Base-by-base conservation (phyloP, 148 eudicot species). In the Silene conica region DNA sequence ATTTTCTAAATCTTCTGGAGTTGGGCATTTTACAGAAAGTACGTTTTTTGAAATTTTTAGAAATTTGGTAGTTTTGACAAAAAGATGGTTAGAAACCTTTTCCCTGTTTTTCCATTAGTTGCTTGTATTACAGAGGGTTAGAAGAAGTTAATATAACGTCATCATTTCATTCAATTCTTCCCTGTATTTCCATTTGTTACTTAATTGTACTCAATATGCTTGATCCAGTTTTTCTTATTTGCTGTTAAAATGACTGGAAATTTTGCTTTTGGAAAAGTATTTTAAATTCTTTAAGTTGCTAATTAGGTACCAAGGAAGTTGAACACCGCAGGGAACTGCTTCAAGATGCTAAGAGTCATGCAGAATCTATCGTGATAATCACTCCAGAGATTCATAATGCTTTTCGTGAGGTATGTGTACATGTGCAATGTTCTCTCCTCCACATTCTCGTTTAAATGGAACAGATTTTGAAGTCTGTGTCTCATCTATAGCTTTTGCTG, bases 341-440 rank as follows among this genome's bases (percentile, higher is more conserved):
- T 77, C 52, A 77, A 71, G 82, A 79, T 72, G 97, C 93, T 67
- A 89, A 89, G 78, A 73, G 69, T 71, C 71, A 77, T 77, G 98
- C 98, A 70, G 92, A 91, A 83, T 89, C 97, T 64, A 75, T 94
- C 67, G 90, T 87, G 15, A 71, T 21, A 79, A 74, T 94, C 28
- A 87, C 96, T 79, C 79, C 88, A 59, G 90, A 85, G 61, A 86
- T 91, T 76, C 71, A 82, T 75, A 77, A 80, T 77, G 88, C 87
- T 75, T 93, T 93, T 85, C 79, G 78, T 56, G 80, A 93, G 98
- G 98, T 91, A 72, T 50, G 74, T 41, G 34, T 31, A 3, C 34
- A 31, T 31, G 34, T 31, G 34, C 31, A 31, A 74, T 52, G 9
- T 16, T 63, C 41, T 70, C 15, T 57, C 28, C 5, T 67, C 28